phyloP scores from a whole-genome alignment of 2,329 filamentous ascomycete genomes.

The Fusarium sp. region DNA sequence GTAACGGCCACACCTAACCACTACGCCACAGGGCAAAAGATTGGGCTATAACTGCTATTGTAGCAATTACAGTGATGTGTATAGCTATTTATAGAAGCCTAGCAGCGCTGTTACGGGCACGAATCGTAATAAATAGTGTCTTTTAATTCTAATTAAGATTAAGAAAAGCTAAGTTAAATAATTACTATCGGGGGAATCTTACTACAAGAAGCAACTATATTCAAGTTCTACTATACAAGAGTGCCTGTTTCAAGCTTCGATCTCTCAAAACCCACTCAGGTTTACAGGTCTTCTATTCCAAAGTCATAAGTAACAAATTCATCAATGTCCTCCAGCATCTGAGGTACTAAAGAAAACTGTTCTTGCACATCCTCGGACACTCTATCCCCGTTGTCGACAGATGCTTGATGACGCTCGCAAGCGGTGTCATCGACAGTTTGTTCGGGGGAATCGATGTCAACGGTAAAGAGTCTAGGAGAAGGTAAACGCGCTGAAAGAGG shows the following conservation, averaged over 20 bases:
- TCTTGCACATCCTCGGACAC: background rate
- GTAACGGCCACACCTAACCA: too few relatives aligned
- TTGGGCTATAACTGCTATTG: too few relatives aligned
- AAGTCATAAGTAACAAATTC: background rate
- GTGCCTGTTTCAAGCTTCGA: background rate
- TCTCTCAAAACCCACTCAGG: accelerated
- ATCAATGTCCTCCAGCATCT: background rate
- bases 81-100: too few relatives aligned
- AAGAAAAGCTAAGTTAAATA: too few relatives aligned
- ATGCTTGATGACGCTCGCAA: background rate
- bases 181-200: too few relatives aligned
- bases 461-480: background rate
- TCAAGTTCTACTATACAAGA: background rate
- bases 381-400: background rate
- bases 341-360: background rate
- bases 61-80: too few relatives aligned
- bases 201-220: background rate
- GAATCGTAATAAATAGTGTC: too few relatives aligned
- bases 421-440: too few relatives aligned
- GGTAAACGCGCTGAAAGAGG: background rate
- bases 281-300: background rate
- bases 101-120: too few relatives aligned
- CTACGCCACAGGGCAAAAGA: too few relatives aligned
- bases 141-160: too few relatives aligned
- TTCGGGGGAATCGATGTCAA: background rate